Conservation (phyloP, 441 rosid species). For the Populus hybrid region DNA sequence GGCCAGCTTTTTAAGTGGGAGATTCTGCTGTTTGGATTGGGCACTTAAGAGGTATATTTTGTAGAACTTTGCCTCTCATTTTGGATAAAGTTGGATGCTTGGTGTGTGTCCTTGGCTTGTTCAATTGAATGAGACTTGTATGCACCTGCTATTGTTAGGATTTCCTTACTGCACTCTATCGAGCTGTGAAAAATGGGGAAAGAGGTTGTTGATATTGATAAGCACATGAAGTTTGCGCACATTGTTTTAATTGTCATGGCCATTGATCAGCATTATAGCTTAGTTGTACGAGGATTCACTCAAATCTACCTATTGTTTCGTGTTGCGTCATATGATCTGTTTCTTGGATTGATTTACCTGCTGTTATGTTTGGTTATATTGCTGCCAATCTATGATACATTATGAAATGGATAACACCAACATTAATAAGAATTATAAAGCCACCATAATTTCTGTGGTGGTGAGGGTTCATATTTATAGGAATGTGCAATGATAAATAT, state of each 20-base stretch:
- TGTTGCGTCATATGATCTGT: neutral
- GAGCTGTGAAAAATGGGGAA: neutral
- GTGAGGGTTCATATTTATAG: too few relatives aligned
- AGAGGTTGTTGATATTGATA: neutral
- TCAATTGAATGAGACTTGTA: neutral
- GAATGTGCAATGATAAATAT: too few relatives aligned
- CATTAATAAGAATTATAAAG: too few relatives aligned
- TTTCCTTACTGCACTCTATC: neutral
- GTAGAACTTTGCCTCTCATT: neutral
- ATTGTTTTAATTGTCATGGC: neutral
- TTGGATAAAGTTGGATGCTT: neutral
- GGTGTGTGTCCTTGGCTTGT: neutral
- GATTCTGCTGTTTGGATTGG: neutral
- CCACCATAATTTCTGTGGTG: too few relatives aligned
- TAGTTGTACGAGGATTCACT: neutral
- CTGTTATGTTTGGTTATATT: neutral
- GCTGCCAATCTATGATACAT: neutral
- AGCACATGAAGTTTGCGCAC: neutral
- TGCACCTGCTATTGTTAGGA: neutral
- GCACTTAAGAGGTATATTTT: neutral
- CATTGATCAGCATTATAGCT: neutral
- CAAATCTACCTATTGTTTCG: neutral
- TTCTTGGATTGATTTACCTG: neutral
- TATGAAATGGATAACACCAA: too few relatives aligned
- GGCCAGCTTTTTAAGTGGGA: neutral